Evolutionary conservation across 371 early-diverging fungal genomes (phyloP), one percentile per base, ranked within the genome.

Genomic region (Blakeslea trispora): DNA sequence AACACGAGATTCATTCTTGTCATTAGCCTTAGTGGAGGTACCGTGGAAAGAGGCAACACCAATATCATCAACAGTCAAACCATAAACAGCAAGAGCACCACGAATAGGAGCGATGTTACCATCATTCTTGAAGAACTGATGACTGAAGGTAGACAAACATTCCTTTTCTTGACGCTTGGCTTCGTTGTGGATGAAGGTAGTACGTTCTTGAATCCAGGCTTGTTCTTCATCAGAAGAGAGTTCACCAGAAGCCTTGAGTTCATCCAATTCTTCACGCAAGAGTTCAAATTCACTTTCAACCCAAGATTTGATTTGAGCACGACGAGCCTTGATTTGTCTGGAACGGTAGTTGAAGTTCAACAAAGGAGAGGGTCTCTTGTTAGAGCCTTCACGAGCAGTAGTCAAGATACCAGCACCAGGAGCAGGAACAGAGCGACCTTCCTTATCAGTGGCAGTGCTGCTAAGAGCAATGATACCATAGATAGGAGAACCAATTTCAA

Each of bases 41-140:
- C 97, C 97, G 79, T 96, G 97, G 96, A 97, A 97, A 21, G 95
- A 95, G n/a, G 94, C 93, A 40, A 95, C 92, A 54, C 92, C 91
- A 64, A 97, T 91, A 70, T 97, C 97, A 69, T 97, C 95, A 43
- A 96, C 78, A 7, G 92, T 91, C 58, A 97, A 75, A 44, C 95
- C 96, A 69, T 85, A 97, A 14, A 87, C 84, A 35, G 96, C 94
- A 45, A 97, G 82, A 14, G 94, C 91, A 63, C 95, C 96, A 52
- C 96, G 93, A 35, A 97, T 71, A 53, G 97, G 95, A 31, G 96
- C 79, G 71, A 97, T 95, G 66, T 80, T 69, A 35, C 89, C 69
- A 67, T 96, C 92, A 49, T 86, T 85, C 55, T 77, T 83, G 79
- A 82, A 95, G 89, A 94, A 97, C 66, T 91, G 84, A 74, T 89